A percentile compares a stretch with the other conserved stretches of the same genome.
Conservation (phyloP, 1,284 basidiomycete species). For the Peniophora sp. region DNA sequence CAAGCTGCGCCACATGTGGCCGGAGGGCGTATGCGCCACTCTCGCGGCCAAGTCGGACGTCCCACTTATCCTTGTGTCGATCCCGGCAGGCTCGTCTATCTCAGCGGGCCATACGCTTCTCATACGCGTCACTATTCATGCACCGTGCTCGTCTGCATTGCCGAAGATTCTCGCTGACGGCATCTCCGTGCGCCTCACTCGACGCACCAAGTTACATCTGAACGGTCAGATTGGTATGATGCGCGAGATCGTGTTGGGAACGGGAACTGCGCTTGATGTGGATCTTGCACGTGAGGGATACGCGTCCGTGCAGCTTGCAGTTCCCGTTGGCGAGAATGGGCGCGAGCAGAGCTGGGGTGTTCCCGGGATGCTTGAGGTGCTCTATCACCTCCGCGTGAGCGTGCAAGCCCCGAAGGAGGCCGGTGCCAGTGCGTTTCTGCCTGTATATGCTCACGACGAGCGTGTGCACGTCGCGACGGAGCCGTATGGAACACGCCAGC, state of each 20-base stretch:
- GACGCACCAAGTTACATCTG: constrained; percentile 23
- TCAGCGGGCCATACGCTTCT: constrained; percentile 35
- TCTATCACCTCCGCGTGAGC: constrained; percentile 33
- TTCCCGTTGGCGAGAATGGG: constrained; percentile 19
- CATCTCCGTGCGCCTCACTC: constrained; percentile 31
- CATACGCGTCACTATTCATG: constrained; percentile 29
- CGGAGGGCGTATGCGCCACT: constrained; percentile 2
- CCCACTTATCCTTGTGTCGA: constrained; percentile 21
- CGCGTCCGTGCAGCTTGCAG: constrained; percentile 16
- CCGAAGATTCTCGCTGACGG: constrained; percentile 26
- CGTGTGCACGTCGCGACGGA: constrained; percentile 34
- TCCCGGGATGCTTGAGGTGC: constrained; percentile 15
- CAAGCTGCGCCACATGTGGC: constrained; percentile 20
- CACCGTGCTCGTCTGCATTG: constrained; percentile 27
- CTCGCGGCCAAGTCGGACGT: constrained; percentile 3
- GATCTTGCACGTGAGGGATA: constrained; percentile 18
- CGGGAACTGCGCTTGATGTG: constrained; percentile 15
- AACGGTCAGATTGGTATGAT: constrained; percentile 17
- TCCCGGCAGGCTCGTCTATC: constrained; percentile 28
- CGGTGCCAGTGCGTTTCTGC: constrained; percentile 23
- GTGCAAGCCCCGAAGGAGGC: constrained; percentile 25
- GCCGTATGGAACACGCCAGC: constrained; percentile 30
- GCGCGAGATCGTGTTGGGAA: constrained; percentile 17
- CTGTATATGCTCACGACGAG: constrained; percentile 30
- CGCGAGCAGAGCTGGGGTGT: constrained; percentile 22